A percentile compares a stretch with the other conserved stretches of the same genome.
phyloP scores from a whole-genome alignment of 345 rosid genomes.

The Mangifera indica region DNA sequence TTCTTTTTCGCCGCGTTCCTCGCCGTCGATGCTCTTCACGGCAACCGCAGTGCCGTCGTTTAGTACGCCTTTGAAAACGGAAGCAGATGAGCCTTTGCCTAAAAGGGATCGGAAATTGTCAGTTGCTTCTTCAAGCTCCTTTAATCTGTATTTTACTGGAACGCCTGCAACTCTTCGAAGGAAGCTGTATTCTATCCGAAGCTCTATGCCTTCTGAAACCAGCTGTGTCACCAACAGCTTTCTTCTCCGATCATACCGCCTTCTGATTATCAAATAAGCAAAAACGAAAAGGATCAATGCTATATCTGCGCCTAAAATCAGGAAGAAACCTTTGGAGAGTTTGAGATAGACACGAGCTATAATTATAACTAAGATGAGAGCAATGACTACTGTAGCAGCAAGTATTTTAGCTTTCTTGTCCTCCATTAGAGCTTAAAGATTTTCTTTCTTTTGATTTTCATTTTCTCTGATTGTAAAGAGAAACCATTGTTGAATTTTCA shows the following conservation, averaged over 20 bases:
- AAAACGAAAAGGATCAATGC: conserved; percentile 61
- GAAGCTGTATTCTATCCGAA: conserved; percentile 76
- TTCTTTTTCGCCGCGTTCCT: conserved; percentile 60
- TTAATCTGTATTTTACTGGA: conserved; percentile 57
- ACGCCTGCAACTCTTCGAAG: conserved; percentile 82
- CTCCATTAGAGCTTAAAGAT: conserved; percentile 53
- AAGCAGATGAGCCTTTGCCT: conserved; percentile 70
- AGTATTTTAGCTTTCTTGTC: conserved; percentile 56
- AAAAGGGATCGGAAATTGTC: conserved; percentile 51
- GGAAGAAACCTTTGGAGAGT: conserved; percentile 67
- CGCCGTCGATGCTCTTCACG: conserved; percentile 61
- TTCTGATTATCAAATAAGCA: conserved; percentile 39
- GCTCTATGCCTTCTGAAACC: conserved; percentile 66
- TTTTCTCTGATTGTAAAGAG: not conserved
- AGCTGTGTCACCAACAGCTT: conserved; percentile 40
- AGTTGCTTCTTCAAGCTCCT: conserved; percentile 80
- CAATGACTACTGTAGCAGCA: conserved; percentile 24
- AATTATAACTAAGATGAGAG: conserved; percentile 43
- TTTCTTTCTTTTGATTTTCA: not conserved
- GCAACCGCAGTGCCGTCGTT: conserved; percentile 58
- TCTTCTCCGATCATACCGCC: conserved; percentile 45
- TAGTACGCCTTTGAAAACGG: conserved; percentile 61
- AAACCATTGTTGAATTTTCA: not conserved
- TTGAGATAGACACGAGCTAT: conserved; percentile 40
- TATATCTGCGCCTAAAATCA: conserved; percentile 58